Base-by-base conservation (phyloP, 2,329 filamentous ascomycete species). In the Alternaria atra region DNA sequence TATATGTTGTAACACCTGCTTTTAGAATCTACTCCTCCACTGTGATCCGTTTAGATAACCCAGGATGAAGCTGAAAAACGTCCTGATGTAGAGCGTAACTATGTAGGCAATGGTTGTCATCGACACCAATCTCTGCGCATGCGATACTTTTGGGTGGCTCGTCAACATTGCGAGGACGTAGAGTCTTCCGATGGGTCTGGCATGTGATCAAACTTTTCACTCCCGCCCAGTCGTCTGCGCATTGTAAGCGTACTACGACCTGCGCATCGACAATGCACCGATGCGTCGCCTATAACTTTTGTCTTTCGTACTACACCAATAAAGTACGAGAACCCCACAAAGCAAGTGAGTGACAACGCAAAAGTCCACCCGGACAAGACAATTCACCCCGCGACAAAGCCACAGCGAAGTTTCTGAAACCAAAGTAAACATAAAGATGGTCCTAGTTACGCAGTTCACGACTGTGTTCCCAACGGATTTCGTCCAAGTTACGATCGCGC, bases 381-480 rank as follows among this genome's bases (percentile, higher is more conserved):
- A 35, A 6, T 13, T n/a, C 4, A 25, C 20, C 8, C n/a, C 37
- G 8, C 4, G 17, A 43, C 6, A 43, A 42, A 30, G 8, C 8
- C 17, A 13, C 3, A 25, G 3, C 3, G 20, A 27, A 37, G 12
- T n/a, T 43, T 43, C 13, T 20, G 12, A 23, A 3, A 34, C 1
- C 10, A 39, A 2, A 35, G 8, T n/a, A 20, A 48, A 30, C 15
- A 40, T 48, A 17, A 23, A 9, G 12, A 8, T 57, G 27, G 60
- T 63, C 10, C 23, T 55, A 6, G 13, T 53, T 15, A 60, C 57
- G 13, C 9, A 51, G 8, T 63, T 57, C 9, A 53, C 53, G 0
- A 63, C 57, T 13, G 50, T 63, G 3, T 46, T 27, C n/a, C 48
- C 57, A 8, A 63, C 56, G 2, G 20, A 43, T 27, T 6, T 17